Evolutionary conservation across 2,329 filamentous ascomycete genomes (phyloP), one percentile per base, ranked within the genome.

Genomic region (Tolypocladium sp.): DNA sequence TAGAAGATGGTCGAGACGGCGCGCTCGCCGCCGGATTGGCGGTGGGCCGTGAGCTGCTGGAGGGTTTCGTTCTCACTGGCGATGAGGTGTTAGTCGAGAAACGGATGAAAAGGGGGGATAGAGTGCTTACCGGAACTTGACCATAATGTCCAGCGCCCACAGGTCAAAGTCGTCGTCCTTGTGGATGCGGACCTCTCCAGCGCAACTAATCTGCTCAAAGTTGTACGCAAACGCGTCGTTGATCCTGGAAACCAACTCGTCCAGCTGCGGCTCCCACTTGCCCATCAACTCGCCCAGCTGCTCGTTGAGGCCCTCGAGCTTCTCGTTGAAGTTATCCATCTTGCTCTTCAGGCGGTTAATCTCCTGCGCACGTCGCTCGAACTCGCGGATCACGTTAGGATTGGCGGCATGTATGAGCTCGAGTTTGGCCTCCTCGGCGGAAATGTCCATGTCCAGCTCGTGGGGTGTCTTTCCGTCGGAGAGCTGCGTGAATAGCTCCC

Each of bases 1-100:
- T 95, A 99, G 81, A 97, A 99, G 70, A 97, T 96, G 17, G 94
- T 99, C 27, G 91, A 96, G 27, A 99, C 93, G 30, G 94, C 91
- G 61, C 94, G 89, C 77, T 99, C 94, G 63, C 94, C 94, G 67
- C 94, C 94, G 1, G 93, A 97, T 73, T 99, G 94, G 7, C 94
- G 90, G 71, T 97, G 92, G 52, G 91, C 88, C 67, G 96, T 89
- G 30, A 99, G 86, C 37, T 92, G 79, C 62, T 93, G 91, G 5
- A 97, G 85, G 3, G 83, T 84, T 71, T 97, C 94, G 70, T 87
- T 85, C 69, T 93, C 88, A 58, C 87, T 88, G 71, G 41, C 60
- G 17, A 46, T 20, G 57, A 44, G 1, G 49, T 5, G 51, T 58
- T 30, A 58, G 57, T 4, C 20, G 49, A 7, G 30, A 20, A 59